Evolutionary conservation across 139 green algal genomes (phyloP).

Genomic region (Chlorella sp.): DNA sequence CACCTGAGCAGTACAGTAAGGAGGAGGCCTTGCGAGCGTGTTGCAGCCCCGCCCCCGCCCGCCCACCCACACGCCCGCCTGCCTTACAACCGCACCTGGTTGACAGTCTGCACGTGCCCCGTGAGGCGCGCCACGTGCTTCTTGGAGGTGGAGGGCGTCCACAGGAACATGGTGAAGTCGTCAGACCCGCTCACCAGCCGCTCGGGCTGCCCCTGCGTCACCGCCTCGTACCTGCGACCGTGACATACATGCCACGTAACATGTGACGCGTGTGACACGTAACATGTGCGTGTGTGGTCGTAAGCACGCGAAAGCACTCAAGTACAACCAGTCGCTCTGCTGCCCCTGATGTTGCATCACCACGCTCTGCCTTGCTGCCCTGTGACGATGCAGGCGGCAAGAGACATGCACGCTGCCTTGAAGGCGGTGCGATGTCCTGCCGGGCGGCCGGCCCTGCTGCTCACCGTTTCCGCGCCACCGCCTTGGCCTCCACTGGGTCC

Average conservation of each 20-base stretch:
- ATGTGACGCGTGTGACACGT: not conserved
- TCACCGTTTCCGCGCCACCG: slow-evolving; percentile 9
- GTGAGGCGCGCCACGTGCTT: slow-evolving; percentile 80
- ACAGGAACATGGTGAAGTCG: slow-evolving; percentile 97
- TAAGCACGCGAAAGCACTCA: not conserved
- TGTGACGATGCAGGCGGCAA: no score
- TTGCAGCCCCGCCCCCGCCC: no score
- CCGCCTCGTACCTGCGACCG: slow-evolving; percentile 29
- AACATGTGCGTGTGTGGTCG: not conserved
- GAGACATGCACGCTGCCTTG: no score
- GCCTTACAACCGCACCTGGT: slow-evolving; percentile 83
- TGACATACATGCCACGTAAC: not conserved
- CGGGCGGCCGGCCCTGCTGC: not conserved
- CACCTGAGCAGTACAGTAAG: no score
- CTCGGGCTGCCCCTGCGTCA: slow-evolving; percentile 59
- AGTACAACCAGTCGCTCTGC: not conserved
- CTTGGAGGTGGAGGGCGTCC: slow-evolving; percentile 67
- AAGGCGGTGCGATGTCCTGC: not conserved
- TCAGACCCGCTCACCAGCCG: slow-evolving; percentile 89
- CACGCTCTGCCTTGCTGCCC: not conserved
- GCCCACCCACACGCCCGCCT: no score
- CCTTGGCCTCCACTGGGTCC: slow-evolving; percentile 18
- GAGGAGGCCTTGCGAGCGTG: no score
- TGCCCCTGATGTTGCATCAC: not conserved
- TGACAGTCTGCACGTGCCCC: slow-evolving; percentile 94